Percentiles rank a stretch among this genome's conserved stretches.
Evolutionary conservation across 1,139 yeast species (phyloP).

Genomic region (Scheffersomyces illinoinensis): DNA sequence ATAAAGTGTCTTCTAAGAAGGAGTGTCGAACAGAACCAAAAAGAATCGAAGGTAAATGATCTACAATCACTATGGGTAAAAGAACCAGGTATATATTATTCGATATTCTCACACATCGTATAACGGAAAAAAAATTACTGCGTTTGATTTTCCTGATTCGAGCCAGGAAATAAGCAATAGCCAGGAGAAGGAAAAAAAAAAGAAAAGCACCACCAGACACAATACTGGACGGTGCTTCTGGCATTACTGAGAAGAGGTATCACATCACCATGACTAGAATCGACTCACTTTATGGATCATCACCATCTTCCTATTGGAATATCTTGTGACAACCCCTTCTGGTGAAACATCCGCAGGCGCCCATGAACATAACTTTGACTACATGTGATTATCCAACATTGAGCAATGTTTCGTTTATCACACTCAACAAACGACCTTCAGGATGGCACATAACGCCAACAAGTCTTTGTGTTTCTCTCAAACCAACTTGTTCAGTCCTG

Average conservation of each 20-base stretch:
- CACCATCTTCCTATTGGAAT: neutral
- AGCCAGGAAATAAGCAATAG: neutral
- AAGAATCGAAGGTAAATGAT: neutral
- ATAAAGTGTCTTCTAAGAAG: neutral
- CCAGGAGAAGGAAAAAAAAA: neutral
- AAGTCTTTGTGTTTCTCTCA: neutral
- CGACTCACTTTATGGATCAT: neutral
- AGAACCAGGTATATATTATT: neutral
- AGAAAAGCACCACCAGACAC: neutral
- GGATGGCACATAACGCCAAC: neutral
- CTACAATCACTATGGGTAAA: neutral
- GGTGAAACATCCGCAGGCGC: neutral
- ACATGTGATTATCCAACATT: neutral
- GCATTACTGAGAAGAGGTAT: neutral
- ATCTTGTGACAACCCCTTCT: neutral
- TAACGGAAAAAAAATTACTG: neutral
- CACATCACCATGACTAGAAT: neutral
- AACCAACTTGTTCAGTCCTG: neutral
- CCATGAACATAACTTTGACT: neutral
- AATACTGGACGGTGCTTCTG: neutral
- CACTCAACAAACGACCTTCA: neutral
- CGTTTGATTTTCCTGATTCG: neutral
- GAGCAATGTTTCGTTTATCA: neutral
- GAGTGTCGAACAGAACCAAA: neutral
- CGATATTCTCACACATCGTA: neutral